Base-by-base conservation (phyloP, 2,329 filamentous ascomycete species). In the Xylaria sp. region DNA sequence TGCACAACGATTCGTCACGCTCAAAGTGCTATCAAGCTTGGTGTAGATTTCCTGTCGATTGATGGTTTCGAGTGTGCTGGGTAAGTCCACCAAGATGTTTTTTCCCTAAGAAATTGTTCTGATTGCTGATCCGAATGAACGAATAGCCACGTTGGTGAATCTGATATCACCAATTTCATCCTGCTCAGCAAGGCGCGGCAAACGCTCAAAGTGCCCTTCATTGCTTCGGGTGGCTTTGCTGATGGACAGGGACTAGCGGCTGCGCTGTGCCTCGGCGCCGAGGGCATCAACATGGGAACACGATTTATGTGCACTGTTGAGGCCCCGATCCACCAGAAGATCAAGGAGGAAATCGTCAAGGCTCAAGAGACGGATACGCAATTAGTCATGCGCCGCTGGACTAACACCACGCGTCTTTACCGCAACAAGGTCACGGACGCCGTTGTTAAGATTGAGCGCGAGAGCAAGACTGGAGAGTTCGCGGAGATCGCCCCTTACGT, bases 251-350 rank as follows among this genome's bases (percentile, higher is more conserved):
- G 96, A 4, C 87, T 99, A 23, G 96, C 96, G 0, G 96, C 95
- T 2, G 96, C 96, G 7, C 84, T 99, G 74, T 91, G 91, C 48
- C 87, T 99, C 13, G 96, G 96, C 42, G 96, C 96, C 0, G 93
- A 93, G 79, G 96, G 96, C 71, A 90, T 98, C 83, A 99, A 99
- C 83, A 99, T 99, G 96, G 96, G 96, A 66, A 99, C 96, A 10
- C 87, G 96, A 49, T 99, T 98, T 84, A 97, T 99, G 93, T 95
- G 92, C 83, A 98, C 96, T 0, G 86, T 95, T 53, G 96, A 98
- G 82, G 90, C 94, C 17, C 96, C 96, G 0, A 92, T 99, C 72
- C 96, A 99, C 82, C 80, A 89, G 58, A 97, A 97, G 74, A 93
- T 99, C 84, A 99, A 99, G 87, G 87, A 97, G 80, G 87, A 92